phyloP scores from a whole-genome alignment of 2,329 filamentous ascomycete genomes.

The Exserohilum turcica region DNA sequence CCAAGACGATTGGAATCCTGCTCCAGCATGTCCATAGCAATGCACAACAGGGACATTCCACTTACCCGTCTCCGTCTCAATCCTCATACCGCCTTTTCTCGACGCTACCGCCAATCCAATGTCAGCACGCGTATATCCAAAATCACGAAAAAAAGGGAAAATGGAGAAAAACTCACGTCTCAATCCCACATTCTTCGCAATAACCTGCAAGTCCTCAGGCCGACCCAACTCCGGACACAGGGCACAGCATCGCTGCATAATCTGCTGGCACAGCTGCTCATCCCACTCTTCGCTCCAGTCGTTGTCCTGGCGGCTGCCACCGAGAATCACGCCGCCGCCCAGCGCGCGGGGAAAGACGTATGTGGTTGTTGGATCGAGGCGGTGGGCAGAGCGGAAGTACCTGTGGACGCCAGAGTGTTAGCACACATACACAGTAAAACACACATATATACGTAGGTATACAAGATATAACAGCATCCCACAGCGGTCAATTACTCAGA shows the following conservation, averaged over 20 bases:
- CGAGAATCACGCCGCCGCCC: conserved; percentile 82
- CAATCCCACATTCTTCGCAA: conserved; percentile 81
- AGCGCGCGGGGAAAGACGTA: conserved; percentile 54
- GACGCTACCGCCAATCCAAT: conserved; percentile 52
- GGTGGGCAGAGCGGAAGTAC: conserved; percentile 49
- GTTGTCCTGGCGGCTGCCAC: conserved; percentile 78
- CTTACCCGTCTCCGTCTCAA: conserved; percentile 71
- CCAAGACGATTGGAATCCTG: conserved; percentile 67
- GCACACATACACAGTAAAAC: too few species aligned
- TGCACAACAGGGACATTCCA: conserved; percentile 64
- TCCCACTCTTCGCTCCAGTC: conserved; percentile 83
- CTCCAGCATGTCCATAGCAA: conserved; percentile 79
- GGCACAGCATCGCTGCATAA: conserved; percentile 77
- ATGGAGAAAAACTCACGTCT: conserved; percentile 55
- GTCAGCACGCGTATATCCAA: background rate
- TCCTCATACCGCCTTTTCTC: conserved; percentile 72
- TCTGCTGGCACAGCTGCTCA: conserved; percentile 75
- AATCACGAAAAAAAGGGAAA: background rate
- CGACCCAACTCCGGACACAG: conserved; percentile 69
- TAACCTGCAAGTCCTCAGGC: conserved; percentile 72
- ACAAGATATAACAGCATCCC: too few species aligned
- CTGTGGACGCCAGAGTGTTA: conserved; percentile 9
- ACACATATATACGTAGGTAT: too few species aligned
- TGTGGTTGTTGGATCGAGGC: conserved; percentile 50
- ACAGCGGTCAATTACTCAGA: too few species aligned